Percentiles rank a stretch among this genome's conserved stretches.
These are phyloP conservation scores for Boletus bicolor DNA, from an alignment of 768 basidiomycete genomes.

Conservation along the genomic window DNA sequence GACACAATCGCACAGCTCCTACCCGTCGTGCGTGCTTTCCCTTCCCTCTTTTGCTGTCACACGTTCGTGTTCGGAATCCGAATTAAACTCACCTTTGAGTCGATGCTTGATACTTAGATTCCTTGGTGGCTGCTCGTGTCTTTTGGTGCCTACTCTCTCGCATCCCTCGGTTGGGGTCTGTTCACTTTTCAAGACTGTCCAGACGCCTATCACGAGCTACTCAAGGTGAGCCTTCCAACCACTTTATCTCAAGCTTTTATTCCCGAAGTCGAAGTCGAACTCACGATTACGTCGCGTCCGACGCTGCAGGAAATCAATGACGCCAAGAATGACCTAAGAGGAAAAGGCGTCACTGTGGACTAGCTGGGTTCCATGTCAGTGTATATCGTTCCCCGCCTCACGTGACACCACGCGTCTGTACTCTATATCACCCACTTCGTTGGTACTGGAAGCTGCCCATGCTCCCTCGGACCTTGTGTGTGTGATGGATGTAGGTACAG, in stretches of 20 bases:
- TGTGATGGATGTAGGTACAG: background rate
- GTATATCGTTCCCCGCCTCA: background rate
- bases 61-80: background rate
- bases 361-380: constrained; percentile 14
- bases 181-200: constrained; percentile 46
- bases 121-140: constrained; percentile 82
- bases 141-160: constrained; percentile 31
- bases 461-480: background rate
- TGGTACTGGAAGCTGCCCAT: background rate
- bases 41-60: too few relatives aligned
- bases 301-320: constrained; percentile 53
- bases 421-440: too few relatives aligned
- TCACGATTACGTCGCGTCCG: background rate
- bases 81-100: background rate
- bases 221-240: constrained; percentile 39
- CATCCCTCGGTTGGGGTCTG: constrained; percentile 46
- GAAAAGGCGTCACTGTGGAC: constrained; percentile 60
- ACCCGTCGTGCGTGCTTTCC: constrained; percentile 11
- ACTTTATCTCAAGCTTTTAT: background rate
- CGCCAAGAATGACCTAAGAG: constrained; percentile 56
- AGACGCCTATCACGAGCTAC: constrained; percentile 70
- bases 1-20: constrained; percentile 4
- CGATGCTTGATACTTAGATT: constrained; percentile 40
- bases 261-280: background rate
- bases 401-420: too few relatives aligned